Evolutionary conservation across 371 early-diverging fungal species (phyloP), one percentile per base, ranked within the genome.

Genomic region (Rhizopus stolonifer): DNA sequence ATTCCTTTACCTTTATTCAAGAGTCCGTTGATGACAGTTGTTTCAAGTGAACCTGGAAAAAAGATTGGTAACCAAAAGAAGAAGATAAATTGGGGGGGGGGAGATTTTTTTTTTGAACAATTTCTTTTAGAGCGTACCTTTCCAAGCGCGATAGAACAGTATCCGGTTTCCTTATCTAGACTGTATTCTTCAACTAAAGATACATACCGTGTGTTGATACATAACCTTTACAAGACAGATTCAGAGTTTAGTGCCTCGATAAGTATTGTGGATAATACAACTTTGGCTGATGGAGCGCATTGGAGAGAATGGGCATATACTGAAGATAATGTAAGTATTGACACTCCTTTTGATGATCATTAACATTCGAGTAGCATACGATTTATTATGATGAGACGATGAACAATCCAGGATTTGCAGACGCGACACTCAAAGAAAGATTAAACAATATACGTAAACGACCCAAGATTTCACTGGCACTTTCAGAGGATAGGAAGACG

Each of bases 391-490:
- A 65, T 17, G 68, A 65, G 4, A 24, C 58, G 0, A 46, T 67
- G 3, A 67, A 75, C 33, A 61, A 71, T 32, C 60, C 60, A 48
- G 67, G 67, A 19, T 67, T 61, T 50, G 65, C 65, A 13, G 72
- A 71, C 43, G 62, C 61, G 7, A 42, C 42, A 18, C 7, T 21
- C 10, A 42, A 42, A 8, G 65, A 69, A 22, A 59, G 70, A 25
- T 47, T 60, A 14, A 50, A 62, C 34, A 38, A 49, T 9, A 46
- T 54, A 24, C 56, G 54, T 13, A 49, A 58, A 32, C 54, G 54
- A 55, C 70, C 70, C 15, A 46, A 45, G n/a, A 9, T 21, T 4
- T 3, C 22, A 1, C 3, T 59, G 54, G 59, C 77, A 14, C 58
- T 63, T 1, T 66, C 70, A 3, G 7, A 17, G 0, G 59, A 69